These are phyloP conservation scores for Claviceps digitariae DNA, from an alignment of 2,329 filamentous ascomycete genomes.

Conservation along the genomic window DNA sequence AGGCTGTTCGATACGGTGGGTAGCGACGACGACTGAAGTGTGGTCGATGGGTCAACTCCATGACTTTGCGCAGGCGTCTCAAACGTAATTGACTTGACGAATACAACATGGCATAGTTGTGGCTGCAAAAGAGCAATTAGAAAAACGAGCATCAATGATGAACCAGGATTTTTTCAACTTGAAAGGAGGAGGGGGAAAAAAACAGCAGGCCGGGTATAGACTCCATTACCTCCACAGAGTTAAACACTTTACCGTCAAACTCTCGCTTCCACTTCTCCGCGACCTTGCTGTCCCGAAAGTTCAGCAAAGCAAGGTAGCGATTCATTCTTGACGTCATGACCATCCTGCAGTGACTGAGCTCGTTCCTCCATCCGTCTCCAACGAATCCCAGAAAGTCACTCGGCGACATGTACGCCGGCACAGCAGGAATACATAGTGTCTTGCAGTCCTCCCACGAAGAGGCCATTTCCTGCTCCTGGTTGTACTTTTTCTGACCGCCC, in stretches of 20 bases:
- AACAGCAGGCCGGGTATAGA: no score
- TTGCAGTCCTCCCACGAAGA: slow-evolving; percentile 52
- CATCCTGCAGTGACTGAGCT: slow-evolving; percentile 89
- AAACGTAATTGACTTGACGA: slow-evolving; percentile 84
- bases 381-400: slow-evolving; percentile 86
- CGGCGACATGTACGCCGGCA: slow-evolving; percentile 85
- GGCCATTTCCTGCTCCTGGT: slow-evolving; percentile 14
- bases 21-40: slow-evolving; percentile 24
- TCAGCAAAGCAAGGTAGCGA: slow-evolving; percentile 90
- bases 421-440: slow-evolving; percentile 83
- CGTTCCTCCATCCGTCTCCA: slow-evolving; percentile 70
- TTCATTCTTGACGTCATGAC: slow-evolving; percentile 81
- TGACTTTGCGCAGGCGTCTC: slow-evolving; percentile 42
- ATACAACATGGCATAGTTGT: slow-evolving; percentile 89
- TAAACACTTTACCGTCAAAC: slow-evolving; percentile 90
- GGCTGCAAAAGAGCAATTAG: slow-evolving; percentile 34
- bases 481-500: slow-evolving; percentile 10
- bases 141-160: not conserved
- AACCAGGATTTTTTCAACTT: not conserved
- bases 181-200: not conserved
- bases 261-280: slow-evolving; percentile 71
- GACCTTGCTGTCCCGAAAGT: slow-evolving; percentile 63
- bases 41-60: slow-evolving; percentile 47
- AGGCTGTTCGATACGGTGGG: slow-evolving; percentile 29
- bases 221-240: slow-evolving; percentile 61